Evolutionary conservation across 208 protist species (phyloP), one percentile per base, ranked within the genome.

Genomic region (Tritrichomonas foetus): DNA sequence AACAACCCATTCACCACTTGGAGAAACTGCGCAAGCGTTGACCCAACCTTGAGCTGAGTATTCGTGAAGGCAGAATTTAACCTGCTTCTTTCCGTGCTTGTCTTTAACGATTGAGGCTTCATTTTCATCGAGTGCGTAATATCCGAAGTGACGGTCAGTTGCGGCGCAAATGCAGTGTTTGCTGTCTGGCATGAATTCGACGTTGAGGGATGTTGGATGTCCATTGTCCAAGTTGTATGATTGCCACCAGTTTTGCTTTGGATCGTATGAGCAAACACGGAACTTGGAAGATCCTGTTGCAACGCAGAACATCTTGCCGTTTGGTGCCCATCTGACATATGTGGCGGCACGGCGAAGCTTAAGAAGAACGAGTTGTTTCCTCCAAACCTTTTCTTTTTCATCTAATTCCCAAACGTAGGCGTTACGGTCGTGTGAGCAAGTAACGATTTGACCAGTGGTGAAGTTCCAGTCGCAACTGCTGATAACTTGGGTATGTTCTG

Each of bases 191-290:
- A 98, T 96, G 97, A 97, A 98, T n/a, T 94, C 95, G 27, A 98
- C 78, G 47, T 94, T 95, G 14, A 96, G 93, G 33, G 98, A 95
- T 25, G 97, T 98, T 0, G 96, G 97, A 49, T 94, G 69, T 94
- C 97, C 96, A n/a, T 96, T 94, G 72, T 96, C 94, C 50, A 97
- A 95, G 50, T 94, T 96, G 95, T 97, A 97, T 41, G 94, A 96
- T 64, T 98, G 97, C 97, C 97, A 98, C 97, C 97, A 98, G 74
- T 98, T 97, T 95, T 98, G 97, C 3, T 96, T 96, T 78, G 95
- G 95, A 93, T 98, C 97, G 94, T 97, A 98, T 95, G 96, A 96
- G 95, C 97, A 98, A 27, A 98, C 95, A 11, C 95, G 95, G 13
- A 97, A 94, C n/a, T 95, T 74, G 55, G 97, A 97, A n/a, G 96